A percentile compares a stretch with the other conserved stretches of the same genome.
These are phyloP conservation scores for Microcyclospora pomicola DNA, from an alignment of 2,329 filamentous ascomycete species.

Conservation along the genomic window DNA sequence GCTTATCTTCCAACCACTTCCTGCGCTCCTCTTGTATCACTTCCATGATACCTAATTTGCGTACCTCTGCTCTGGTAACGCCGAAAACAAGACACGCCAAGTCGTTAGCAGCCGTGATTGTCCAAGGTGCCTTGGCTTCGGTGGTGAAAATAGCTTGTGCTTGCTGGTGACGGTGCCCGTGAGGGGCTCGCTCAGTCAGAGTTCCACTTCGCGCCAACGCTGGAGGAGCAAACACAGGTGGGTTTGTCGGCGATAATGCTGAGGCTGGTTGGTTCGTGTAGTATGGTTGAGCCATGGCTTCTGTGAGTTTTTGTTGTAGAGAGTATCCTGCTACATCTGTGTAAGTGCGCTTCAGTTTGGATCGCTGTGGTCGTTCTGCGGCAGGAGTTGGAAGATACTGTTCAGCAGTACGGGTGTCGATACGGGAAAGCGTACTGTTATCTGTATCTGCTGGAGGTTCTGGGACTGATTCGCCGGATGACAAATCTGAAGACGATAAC, in stretches of 20 bases:
- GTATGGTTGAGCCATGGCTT: slow-evolving; percentile 74
- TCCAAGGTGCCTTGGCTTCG: slow-evolving; percentile 82
- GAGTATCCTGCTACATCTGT: slow-evolving; percentile 67
- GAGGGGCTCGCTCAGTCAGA: slow-evolving; percentile 35
- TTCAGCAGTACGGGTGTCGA: no score
- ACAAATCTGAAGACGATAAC: background rate
- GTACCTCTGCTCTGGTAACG: slow-evolving; percentile 90
- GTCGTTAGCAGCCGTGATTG: slow-evolving; percentile 90
- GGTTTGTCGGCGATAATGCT: slow-evolving; percentile 20
- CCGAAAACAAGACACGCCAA: slow-evolving; percentile 95
- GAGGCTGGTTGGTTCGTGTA: slow-evolving; percentile 39
- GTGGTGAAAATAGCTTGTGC: slow-evolving; percentile 97
- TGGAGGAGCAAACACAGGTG: slow-evolving; percentile 15
- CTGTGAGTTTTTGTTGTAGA: slow-evolving; percentile 70
- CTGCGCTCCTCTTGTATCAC: slow-evolving; percentile 83
- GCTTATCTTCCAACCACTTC: slow-evolving; percentile 77
- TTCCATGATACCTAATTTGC: slow-evolving; percentile 87
- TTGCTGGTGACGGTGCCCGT: slow-evolving; percentile 82
- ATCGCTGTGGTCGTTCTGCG: slow-evolving; percentile 23
- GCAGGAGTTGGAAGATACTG: slow-evolving; percentile 22
- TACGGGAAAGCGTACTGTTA: no score
- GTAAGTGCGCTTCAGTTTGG: slow-evolving; percentile 62
- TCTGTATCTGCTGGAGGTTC: background rate
- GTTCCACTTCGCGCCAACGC: slow-evolving; percentile 20
- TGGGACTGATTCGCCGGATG: background rate